A percentile compares a stretch with the other conserved stretches of the same genome.
Conservation (phyloP, 1,139 yeast genomes). For the Suhomyces kunorum region DNA sequence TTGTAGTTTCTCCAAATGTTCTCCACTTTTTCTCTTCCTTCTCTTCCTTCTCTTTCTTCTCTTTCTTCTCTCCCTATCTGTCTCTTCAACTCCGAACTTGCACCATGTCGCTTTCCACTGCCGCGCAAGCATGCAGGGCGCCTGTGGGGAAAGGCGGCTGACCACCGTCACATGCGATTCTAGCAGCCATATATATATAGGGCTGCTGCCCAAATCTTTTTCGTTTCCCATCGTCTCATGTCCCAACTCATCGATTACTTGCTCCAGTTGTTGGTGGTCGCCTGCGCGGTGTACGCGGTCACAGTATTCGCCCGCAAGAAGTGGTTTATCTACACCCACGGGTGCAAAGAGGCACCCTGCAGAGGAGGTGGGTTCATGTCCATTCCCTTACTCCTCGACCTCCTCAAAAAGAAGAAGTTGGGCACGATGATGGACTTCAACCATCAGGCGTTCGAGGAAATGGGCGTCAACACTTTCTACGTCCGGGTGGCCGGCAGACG, state of each 20-base stretch:
- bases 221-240: not conserved
- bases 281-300: slow-evolving; percentile 15
- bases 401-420: slow-evolving; percentile 15
- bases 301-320: slow-evolving; percentile 14
- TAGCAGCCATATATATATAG: not conserved
- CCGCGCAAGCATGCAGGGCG: no score
- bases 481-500: slow-evolving; percentile 17
- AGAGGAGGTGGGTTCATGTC: not conserved
- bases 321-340: slow-evolving; percentile 21
- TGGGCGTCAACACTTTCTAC: slow-evolving; percentile 8
- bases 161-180: not conserved
- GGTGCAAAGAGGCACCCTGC: slow-evolving; percentile 21
- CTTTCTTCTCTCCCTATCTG: no score
- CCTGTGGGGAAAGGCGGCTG: no score
- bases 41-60: no score
- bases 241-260: slow-evolving; percentile 17
- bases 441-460: slow-evolving; percentile 4
- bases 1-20: no score
- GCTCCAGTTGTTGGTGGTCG: slow-evolving; percentile 18
- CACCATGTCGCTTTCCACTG: no score
- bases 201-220: not conserved
- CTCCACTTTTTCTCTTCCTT: no score
- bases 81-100: no score
- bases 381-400: slow-evolving; percentile 10
- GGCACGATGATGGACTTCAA: slow-evolving; percentile 18